Evolutionary conservation across 148 eudicot species (phyloP).

Genomic region (Rhododendron vialii): DNA sequence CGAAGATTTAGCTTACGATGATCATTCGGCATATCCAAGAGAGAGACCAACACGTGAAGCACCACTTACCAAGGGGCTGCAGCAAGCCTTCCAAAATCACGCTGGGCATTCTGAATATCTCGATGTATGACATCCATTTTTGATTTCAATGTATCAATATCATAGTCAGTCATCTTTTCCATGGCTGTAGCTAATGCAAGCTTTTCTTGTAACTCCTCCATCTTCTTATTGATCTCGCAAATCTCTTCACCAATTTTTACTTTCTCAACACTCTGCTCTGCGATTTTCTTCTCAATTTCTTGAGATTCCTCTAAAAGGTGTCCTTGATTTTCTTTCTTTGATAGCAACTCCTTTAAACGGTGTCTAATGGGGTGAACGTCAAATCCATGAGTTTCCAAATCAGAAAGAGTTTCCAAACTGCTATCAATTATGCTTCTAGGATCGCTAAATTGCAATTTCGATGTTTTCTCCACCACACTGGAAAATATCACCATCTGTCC

Average conservation of each 20-base stretch:
- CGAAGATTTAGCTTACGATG: neutral
- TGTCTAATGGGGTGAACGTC: neutral
- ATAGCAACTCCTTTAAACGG: constrained; percentile 11
- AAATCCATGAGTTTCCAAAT: constrained; percentile 8
- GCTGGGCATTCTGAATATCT: neutral
- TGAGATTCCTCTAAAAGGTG: constrained; percentile 2
- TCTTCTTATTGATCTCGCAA: neutral
- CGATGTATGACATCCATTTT: neutral
- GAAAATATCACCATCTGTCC: constrained; percentile 12
- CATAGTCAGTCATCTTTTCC: neutral
- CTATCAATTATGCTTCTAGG: neutral
- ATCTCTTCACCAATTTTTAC: constrained; percentile 5
- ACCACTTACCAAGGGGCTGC: constrained; percentile 1
- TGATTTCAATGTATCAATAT: neutral
- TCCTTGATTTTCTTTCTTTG: neutral
- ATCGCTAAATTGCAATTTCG: constrained; percentile 5
- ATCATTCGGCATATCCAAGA: neutral
- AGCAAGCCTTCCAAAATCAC: constrained; percentile 1
- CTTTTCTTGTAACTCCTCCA: constrained; percentile 7
- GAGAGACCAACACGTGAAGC: constrained; percentile 3
- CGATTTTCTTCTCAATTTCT: neutral
- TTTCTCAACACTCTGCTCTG: neutral
- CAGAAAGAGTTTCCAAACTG: constrained; percentile 10
- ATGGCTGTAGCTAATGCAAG: neutral
- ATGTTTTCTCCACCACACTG: neutral